Base-by-base conservation (phyloP, 768 basidiomycete genomes). In the Suillus tomentosus region DNA sequence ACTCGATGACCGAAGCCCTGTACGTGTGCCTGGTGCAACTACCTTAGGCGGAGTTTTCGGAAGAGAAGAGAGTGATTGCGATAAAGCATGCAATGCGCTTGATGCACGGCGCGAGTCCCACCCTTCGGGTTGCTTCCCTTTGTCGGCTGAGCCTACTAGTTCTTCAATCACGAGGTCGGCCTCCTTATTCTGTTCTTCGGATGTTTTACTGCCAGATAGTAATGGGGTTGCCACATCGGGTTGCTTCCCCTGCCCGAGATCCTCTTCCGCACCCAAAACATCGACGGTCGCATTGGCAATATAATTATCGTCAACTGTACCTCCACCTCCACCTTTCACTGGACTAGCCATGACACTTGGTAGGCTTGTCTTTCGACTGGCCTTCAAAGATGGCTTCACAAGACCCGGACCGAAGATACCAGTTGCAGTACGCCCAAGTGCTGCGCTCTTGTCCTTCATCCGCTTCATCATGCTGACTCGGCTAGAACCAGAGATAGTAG, bases 11-110 rank as follows among this genome's bases (percentile, higher is more conserved):
- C 82, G 78, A 56, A 78, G 73, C 13, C 85, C 83, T 43, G 79
- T 80, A 5, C 81, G 78, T 79, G 86, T 61, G 77, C 86, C 86
- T 79, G 82, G 19, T 62, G 59, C 15, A 77, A 76, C 68, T 24
- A 67, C 69, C 64, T 70, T 75, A 5, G 68, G 67, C 3, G 73
- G 69, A 3, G 81, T 79, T 50, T 78, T 68, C 48, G 85, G 84
- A 37, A 85, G 69, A 4, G 78, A 76, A n/a, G 79, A 83, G 40
- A 90, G 70, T 6, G 89, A 91, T 69, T 86, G 84, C 3, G 88
- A 84, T 40, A 90, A 81, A 5, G 84, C 81, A 62, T 87, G 84
- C 27, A 84, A 84, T 0, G 86, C 86, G 71, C 73, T 70, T 36
- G 77, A 76, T 31, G 67, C 74, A 19, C 64, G 70, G n/a, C 69